Evolutionary conservation across 2,329 filamentous ascomycete species (phyloP).

Genomic region (Botrytis tulipae): DNA sequence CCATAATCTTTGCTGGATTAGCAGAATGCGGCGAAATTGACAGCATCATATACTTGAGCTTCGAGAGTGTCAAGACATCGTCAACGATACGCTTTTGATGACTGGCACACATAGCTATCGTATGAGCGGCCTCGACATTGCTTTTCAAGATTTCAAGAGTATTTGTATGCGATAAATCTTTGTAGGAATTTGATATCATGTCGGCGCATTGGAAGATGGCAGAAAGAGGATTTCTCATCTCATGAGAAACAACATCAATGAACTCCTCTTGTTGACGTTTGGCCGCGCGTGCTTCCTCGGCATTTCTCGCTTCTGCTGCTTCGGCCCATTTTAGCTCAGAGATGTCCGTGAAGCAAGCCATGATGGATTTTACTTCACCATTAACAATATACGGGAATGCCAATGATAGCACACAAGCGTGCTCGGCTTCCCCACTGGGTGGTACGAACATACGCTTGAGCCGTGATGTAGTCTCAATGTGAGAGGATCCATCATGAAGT

Average conservation of each 20-base stretch:
- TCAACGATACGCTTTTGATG: constrained; percentile 81
- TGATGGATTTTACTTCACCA: constrained; percentile 31
- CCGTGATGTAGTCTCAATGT: constrained; percentile 31
- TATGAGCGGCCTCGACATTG: constrained; percentile 72
- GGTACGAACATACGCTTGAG: constrained; percentile 34
- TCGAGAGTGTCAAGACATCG: constrained; percentile 70
- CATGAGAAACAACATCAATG: constrained; percentile 72
- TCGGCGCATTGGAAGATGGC: constrained; percentile 77
- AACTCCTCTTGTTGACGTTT: constrained; percentile 76
- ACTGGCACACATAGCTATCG: constrained; percentile 73
- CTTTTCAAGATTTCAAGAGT: constrained; percentile 48
- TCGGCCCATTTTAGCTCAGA: constrained; percentile 36
- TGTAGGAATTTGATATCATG: constrained; percentile 55
- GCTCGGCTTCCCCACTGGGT: constrained; percentile 33
- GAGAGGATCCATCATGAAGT: constrained; percentile 26
- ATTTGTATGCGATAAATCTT: constrained; percentile 35
- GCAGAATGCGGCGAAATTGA: constrained; percentile 69
- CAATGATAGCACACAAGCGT: constrained; percentile 29
- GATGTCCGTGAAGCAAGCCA: constrained; percentile 36
- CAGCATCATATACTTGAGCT: constrained; percentile 73
- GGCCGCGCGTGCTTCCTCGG: constrained; percentile 53
- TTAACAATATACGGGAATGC: constrained; percentile 31
- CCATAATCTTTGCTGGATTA: constrained; percentile 60
- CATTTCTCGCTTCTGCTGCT: constrained; percentile 44
- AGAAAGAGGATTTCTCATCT: constrained; percentile 70